Conservation (phyloP, 495 filamentous ascomycete species). For the Astrothelium macrocarpum region DNA sequence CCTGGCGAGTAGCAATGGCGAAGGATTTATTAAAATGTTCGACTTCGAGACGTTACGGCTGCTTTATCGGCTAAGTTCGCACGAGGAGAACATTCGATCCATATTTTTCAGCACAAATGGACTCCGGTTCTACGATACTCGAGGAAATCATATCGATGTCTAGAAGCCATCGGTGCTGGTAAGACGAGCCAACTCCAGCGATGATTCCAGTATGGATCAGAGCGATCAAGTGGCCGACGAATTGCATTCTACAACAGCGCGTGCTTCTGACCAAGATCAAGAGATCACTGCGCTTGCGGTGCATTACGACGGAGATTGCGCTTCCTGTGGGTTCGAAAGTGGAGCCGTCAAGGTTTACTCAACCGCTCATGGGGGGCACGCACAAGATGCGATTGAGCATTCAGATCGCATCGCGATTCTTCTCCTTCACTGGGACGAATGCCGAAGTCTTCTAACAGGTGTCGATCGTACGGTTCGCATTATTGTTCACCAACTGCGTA, state of each 20-base stretch:
- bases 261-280: not conserved
- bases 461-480: not conserved
- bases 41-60: not conserved
- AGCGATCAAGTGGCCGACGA: not conserved
- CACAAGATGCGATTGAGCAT: not conserved
- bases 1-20: not conserved
- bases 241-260: not conserved
- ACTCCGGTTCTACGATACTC: not conserved
- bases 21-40: not conserved
- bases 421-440: not conserved
- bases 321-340: not conserved
- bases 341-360: not conserved
- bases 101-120: not conserved
- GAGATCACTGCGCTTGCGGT: not conserved
- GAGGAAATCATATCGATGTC: not conserved
- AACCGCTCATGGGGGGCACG: not conserved
- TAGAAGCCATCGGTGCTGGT: not conserved
- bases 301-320: not conserved
- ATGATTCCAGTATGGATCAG: not conserved
- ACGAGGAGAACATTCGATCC: not conserved
- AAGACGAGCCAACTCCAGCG: not conserved
- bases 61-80: not conserved
- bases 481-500: not conserved
- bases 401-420: not conserved
- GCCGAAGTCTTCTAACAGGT: not conserved